Conservation (phyloP, 768 basidiomycete genomes). For the Lepiota subincarnata region DNA sequence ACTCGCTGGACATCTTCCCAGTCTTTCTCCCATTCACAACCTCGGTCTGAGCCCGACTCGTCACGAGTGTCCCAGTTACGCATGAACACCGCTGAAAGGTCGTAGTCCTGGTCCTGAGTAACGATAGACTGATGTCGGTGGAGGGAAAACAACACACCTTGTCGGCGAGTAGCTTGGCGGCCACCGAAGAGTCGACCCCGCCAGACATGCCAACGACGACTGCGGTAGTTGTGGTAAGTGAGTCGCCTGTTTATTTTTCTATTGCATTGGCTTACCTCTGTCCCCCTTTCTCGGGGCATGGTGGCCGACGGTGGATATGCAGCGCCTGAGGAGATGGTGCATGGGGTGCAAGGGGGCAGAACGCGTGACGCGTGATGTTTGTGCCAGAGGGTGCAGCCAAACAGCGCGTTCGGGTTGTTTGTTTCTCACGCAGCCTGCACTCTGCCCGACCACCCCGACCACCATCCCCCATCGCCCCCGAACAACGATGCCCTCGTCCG, state of each 20-base stretch:
- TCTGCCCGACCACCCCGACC: background rate
- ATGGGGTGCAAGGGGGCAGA: background rate
- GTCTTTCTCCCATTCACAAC: constrained; percentile 95
- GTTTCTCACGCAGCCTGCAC: constrained; percentile 10
- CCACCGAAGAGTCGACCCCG: constrained; percentile 91
- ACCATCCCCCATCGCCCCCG: constrained; percentile 1
- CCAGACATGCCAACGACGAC: constrained; percentile 94
- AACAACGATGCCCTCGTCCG: constrained; percentile 38
- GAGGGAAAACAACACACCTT: constrained; percentile 37
- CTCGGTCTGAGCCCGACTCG: constrained; percentile 71
- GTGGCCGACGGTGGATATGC: background rate
- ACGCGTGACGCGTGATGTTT: constrained; percentile 13
- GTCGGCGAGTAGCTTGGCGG: constrained; percentile 71
- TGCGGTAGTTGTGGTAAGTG: constrained; percentile 22
- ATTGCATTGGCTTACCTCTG: constrained; percentile 19
- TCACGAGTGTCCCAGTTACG: constrained; percentile 92
- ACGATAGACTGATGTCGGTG: background rate
- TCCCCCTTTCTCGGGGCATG: constrained; percentile 26
- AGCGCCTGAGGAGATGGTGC: constrained; percentile 2
- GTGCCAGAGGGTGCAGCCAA: background rate
- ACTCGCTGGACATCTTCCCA: constrained; percentile 88
- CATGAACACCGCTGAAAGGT: constrained; percentile 91
- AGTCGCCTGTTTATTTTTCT: background rate
- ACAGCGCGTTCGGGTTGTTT: constrained; percentile 11
- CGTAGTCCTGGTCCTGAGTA: constrained; percentile 51